These are phyloP conservation scores for Gastrolobium villosum DNA, from an alignment of 306 rosid species.

Conservation along the genomic window DNA sequence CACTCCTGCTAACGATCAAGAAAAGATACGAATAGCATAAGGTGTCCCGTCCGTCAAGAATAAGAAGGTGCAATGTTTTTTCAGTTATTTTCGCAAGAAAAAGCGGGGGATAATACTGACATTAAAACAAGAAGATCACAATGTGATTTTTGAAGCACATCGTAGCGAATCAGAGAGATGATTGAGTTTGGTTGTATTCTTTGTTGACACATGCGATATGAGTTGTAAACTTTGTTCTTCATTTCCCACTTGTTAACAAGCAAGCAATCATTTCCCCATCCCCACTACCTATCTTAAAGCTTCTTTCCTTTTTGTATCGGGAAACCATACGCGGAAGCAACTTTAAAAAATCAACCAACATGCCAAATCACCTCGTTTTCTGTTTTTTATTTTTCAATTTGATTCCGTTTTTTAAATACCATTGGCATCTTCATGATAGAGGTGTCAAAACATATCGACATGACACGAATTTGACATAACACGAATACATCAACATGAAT, in stretches of 20 bases:
- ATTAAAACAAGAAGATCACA: not conserved
- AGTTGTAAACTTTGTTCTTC: constrained; percentile 53
- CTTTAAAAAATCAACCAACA: constrained; percentile 31
- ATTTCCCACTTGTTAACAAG: constrained; percentile 45
- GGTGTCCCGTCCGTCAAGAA: not conserved
- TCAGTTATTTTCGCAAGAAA: not conserved
- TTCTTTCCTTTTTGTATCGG: constrained; percentile 41
- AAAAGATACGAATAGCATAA: not conserved
- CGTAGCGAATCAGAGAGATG: not conserved
- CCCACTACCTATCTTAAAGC: constrained; percentile 38
- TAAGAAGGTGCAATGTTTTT: not conserved
- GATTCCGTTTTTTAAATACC: too few relatives aligned
- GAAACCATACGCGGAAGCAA: constrained; percentile 48
- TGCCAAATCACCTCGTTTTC: constrained; percentile 28
- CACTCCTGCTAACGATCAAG: not conserved
- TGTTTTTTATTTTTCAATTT: not conserved
- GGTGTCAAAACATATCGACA: too few relatives aligned
- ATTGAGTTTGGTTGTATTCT: constrained; percentile 46
- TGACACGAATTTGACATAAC: too few relatives aligned
- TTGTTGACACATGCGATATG: constrained; percentile 49
- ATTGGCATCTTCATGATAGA: too few relatives aligned
- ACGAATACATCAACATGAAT: too few relatives aligned
- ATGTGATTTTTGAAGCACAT: not conserved
- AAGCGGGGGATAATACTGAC: constrained; percentile 1
- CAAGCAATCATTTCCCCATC: constrained; percentile 50